These are phyloP conservation scores for Oropetium thomaeum DNA, from an alignment of 176 grass and related monocot genomes.

Conservation along the genomic window DNA sequence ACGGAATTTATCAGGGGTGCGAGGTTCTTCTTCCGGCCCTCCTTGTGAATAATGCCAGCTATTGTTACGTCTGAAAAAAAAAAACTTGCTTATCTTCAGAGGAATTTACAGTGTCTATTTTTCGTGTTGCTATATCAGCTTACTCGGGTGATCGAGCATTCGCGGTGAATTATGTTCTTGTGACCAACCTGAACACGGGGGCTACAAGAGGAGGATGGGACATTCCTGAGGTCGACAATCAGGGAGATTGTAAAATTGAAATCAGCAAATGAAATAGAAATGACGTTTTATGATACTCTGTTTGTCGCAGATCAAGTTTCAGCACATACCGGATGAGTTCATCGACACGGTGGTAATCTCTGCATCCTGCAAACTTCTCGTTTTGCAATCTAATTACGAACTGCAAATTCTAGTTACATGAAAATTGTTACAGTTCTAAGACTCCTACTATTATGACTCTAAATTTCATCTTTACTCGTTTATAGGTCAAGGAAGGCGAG, in stretches of 20 bases:
- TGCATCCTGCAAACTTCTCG: not conserved
- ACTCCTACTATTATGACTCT: too few species aligned
- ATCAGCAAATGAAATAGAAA: too few species aligned
- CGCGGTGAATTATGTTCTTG: constrained; percentile 65
- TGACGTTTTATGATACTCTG: too few species aligned
- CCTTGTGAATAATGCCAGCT: not conserved
- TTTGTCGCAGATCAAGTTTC: constrained; percentile 60
- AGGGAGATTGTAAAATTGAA: too few species aligned
- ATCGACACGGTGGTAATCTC: constrained; percentile 49
- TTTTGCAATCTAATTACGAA: not conserved
- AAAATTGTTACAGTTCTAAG: too few species aligned
- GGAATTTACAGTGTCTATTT: not conserved
- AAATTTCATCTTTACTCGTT: constrained; percentile 1
- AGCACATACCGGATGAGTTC: constrained; percentile 64
- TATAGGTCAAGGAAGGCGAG: constrained; percentile 44
- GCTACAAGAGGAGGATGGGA: constrained; percentile 55
- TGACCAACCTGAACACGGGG: constrained; percentile 60
- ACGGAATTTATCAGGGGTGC: constrained; percentile 75
- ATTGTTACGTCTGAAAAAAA: not conserved
- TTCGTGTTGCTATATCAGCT: constrained; percentile 14
- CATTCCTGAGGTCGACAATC: constrained; percentile 48
- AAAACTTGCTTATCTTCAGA: not conserved
- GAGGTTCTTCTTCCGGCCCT: not conserved
- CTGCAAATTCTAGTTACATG: not conserved
- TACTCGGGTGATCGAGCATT: constrained; percentile 60